Evolutionary conservation across 306 rosid genomes (phyloP).

Genomic region (Boehmeria nivea): DNA sequence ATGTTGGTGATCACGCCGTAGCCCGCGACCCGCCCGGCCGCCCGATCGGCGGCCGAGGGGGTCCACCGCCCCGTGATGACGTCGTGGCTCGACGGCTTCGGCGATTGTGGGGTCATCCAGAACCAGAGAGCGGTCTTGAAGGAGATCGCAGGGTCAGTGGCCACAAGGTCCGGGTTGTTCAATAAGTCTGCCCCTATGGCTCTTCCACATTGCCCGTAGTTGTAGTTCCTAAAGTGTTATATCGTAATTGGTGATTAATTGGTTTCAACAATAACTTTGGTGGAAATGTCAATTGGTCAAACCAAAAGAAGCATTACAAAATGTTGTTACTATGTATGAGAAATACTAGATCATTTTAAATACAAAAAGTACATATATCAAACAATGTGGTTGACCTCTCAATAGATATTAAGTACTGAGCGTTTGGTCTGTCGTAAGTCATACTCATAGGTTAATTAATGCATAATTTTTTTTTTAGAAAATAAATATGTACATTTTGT

Average conservation of each 20-base stretch:
- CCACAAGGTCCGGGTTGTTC: conserved; percentile 48
- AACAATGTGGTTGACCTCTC: too few species aligned
- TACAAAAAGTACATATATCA: too few species aligned
- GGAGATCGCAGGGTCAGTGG: conserved; percentile 35
- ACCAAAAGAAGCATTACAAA: too few species aligned
- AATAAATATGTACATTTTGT: too few species aligned
- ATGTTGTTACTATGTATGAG: too few species aligned
- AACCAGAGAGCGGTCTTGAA: conserved; percentile 73
- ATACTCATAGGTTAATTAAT: too few species aligned
- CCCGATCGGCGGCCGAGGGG: conserved; percentile 33
- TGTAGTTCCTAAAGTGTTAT: conserved; percentile 42
- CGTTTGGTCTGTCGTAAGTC: too few species aligned
- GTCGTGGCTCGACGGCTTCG: conserved; percentile 66
- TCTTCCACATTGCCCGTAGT: conserved; percentile 47
- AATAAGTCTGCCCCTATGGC: conserved; percentile 31
- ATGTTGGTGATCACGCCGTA: conserved; percentile 34
- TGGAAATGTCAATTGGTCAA: too few species aligned
- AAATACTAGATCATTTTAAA: too few species aligned
- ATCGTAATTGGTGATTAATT: background rate
- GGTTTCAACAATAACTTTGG: too few species aligned
- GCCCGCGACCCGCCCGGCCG: conserved; percentile 20
- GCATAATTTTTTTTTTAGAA: too few species aligned
- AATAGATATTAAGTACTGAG: too few species aligned
- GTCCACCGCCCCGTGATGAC: conserved; percentile 49
- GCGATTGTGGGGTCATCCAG: conserved; percentile 66